These are phyloP conservation scores for Ustilago lituana DNA, from an alignment of 1,284 basidiomycete genomes.

Conservation along the genomic window DNA sequence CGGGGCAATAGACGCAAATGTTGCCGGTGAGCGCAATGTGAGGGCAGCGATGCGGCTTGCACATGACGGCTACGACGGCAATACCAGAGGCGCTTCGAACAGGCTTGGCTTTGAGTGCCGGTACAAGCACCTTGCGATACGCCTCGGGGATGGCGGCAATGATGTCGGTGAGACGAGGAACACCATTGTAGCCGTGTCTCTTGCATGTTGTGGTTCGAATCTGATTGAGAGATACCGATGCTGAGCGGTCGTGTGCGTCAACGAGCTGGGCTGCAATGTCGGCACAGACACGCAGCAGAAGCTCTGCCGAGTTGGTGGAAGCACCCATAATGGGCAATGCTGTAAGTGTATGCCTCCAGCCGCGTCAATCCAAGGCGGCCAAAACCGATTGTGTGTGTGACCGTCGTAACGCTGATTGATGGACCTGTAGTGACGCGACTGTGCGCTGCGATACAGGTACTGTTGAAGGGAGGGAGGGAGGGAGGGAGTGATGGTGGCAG, in stretches of 20 bases:
- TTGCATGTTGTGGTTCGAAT: constrained; percentile 89
- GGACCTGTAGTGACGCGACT: too few species aligned
- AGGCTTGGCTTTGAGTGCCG: constrained; percentile 90
- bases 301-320: constrained; percentile 77
- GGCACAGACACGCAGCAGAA: constrained; percentile 88
- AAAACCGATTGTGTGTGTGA: too few species aligned
- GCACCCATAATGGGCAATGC: constrained; percentile 45
- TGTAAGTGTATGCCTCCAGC: too few species aligned
- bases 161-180: constrained; percentile 94
- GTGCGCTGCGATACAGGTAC: background rate
- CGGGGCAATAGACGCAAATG: constrained; percentile 99
- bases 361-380: too few species aligned
- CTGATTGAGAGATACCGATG: constrained; percentile 81
- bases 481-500: background rate
- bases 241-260: constrained; percentile 78
- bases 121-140: constrained; percentile 88
- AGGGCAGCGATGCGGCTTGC: constrained; percentile 98
- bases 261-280: constrained; percentile 95
- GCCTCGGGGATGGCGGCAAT: constrained; percentile 98
- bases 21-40: constrained; percentile 99
- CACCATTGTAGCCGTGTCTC: constrained; percentile 83
- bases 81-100: constrained; percentile 98
- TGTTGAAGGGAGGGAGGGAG: background rate
- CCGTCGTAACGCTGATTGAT: too few species aligned
- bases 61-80: constrained; percentile 99